phyloP scores from a whole-genome alignment of 177 flowering plant genomes.

The Vitis hybrid region DNA sequence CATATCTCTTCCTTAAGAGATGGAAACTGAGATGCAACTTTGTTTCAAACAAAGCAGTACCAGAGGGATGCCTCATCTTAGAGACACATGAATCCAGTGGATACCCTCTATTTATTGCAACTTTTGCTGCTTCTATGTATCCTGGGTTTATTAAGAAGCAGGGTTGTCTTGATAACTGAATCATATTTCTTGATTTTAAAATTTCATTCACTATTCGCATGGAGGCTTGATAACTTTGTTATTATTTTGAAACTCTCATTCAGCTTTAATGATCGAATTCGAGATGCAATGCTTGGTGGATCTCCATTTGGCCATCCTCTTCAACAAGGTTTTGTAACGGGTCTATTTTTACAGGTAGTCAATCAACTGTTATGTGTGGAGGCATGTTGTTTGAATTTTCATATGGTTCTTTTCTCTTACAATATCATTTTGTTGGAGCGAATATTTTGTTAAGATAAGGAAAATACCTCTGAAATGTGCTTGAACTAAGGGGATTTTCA shows the following conservation, averaged over 20 bases:
- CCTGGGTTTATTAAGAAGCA: neutral
- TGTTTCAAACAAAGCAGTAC: neutral
- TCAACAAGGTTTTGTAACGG: slow-evolving; percentile 91
- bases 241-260: slow-evolving; percentile 10
- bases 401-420: neutral
- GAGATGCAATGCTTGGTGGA: slow-evolving; percentile 96
- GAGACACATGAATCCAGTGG: neutral
- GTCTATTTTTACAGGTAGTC: slow-evolving; percentile 71
- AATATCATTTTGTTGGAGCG: neutral
- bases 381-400: neutral
- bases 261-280: slow-evolving; percentile 96
- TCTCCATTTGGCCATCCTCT: slow-evolving; percentile 96
- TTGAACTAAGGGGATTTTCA: no score
- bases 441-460: neutral
- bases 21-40: neutral
- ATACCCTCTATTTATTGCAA: no score
- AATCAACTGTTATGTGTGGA: neutral
- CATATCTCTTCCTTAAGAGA: neutral
- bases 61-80: neutral
- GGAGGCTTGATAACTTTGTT: neutral
- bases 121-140: neutral
- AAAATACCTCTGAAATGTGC: neutral
- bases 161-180: neutral
- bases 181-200: neutral
- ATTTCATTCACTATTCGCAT: neutral